phyloP scores from a whole-genome alignment of 2,329 filamentous ascomycete species.

The Hypoxylon sp. region DNA sequence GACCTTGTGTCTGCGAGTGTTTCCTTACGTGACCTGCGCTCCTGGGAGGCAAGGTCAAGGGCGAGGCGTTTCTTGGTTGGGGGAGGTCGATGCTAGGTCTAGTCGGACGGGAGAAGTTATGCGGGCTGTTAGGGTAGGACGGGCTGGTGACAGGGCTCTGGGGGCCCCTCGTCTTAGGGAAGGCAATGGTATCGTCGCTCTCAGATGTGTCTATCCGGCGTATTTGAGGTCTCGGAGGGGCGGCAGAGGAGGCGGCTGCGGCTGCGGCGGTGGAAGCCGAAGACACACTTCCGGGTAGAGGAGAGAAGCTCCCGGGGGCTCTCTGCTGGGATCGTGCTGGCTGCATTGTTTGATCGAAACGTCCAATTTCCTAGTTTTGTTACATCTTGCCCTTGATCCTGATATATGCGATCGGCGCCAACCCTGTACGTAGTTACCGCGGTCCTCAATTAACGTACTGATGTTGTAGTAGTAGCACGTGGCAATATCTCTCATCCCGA shows the following conservation, averaged over 20 bases:
- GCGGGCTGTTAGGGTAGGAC: slow-evolving; percentile 62
- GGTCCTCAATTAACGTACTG: slow-evolving; percentile 15
- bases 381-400: slow-evolving; percentile 43
- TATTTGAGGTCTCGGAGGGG: slow-evolving; percentile 54
- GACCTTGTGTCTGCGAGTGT: slow-evolving; percentile 79
- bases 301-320: slow-evolving; percentile 65
- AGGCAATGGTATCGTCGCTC: slow-evolving; percentile 60
- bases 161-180: slow-evolving; percentile 60
- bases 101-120: slow-evolving; percentile 71
- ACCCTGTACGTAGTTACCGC: slow-evolving; percentile 16
- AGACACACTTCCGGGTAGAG: slow-evolving; percentile 56
- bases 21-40: slow-evolving; percentile 61
- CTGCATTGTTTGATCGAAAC: slow-evolving; percentile 49
- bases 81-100: slow-evolving; percentile 50
- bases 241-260: slow-evolving; percentile 49
- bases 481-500: slow-evolving; percentile 1
- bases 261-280: slow-evolving; percentile 47
- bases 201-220: slow-evolving; percentile 61
- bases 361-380: slow-evolving; percentile 33
- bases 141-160: slow-evolving; percentile 58
- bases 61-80: slow-evolving; percentile 57
- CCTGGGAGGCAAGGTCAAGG: slow-evolving; percentile 57
- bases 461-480: background rate
- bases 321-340: slow-evolving; percentile 50
- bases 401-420: slow-evolving; percentile 27